Conservation (phyloP, 2,329 filamentous ascomycete species). For the Volutella citrinella region DNA sequence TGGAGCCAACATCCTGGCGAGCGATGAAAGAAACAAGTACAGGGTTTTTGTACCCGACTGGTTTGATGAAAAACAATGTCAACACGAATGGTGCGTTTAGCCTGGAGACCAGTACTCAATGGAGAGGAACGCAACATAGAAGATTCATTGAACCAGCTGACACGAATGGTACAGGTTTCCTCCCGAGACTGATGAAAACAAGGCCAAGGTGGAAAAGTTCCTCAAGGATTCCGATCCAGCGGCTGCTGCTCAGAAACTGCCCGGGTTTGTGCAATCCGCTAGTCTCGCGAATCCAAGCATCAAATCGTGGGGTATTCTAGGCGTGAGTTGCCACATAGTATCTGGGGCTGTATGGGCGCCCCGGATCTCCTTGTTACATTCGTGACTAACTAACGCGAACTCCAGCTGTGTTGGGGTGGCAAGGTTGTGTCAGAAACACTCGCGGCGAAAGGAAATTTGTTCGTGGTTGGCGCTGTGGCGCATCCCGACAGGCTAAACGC, state of each 20-base stretch:
- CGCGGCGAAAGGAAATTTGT: slow-evolving; percentile 51
- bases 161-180: too few species aligned
- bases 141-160: too few species aligned
- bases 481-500: slow-evolving; percentile 65
- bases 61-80: slow-evolving; percentile 78
- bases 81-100: too few species aligned
- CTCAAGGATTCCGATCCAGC: slow-evolving; percentile 50
- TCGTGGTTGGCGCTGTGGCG: slow-evolving; percentile 48
- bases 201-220: slow-evolving; percentile 56
- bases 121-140: too few species aligned
- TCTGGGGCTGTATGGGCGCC: too few species aligned
- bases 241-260: slow-evolving; percentile 48
- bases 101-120: slow-evolving; percentile 50
- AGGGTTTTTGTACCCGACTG: slow-evolving; percentile 90
- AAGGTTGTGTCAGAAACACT: slow-evolving; percentile 63
- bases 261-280: slow-evolving; percentile 51
- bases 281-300: slow-evolving; percentile 51
- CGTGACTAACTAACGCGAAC: too few species aligned
- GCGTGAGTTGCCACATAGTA: too few species aligned
- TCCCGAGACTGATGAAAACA: slow-evolving; percentile 61
- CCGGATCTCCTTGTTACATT: too few species aligned
- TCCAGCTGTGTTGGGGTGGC: slow-evolving; percentile 72
- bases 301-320: slow-evolving; percentile 58
- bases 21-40: slow-evolving; percentile 63
- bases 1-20: slow-evolving; percentile 64